Evolutionary conservation across 1,284 basidiomycete species (phyloP), one percentile per base, ranked within the genome.

Genomic region (Boletus calvinii): DNA sequence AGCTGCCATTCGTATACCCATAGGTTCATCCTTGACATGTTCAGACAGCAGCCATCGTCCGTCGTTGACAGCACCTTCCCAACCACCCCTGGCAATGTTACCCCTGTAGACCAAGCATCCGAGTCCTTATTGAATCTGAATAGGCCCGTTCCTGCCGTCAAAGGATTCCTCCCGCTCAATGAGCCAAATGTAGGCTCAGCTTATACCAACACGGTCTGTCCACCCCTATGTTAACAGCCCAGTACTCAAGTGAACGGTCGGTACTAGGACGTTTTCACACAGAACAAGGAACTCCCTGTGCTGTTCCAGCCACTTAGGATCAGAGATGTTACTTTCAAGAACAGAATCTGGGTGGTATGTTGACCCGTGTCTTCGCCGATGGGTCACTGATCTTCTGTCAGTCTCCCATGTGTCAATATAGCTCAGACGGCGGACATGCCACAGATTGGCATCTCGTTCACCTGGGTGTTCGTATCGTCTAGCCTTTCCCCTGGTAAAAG

Each of bases 381-480:
- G 44, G 12, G 40, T 39, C 22, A 12, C 22, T 48, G 30, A 46
- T 37, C 39, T 34, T 57, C 17, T 29, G n/a, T 62, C 56, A 83
- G 81, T 74, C 86, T n/a, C 87, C 87, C 2, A 87, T 90, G 85
- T 90, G 88, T 66, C 83, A 85, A 61, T 92, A 92, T 72, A 87
- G 84, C 44, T 76, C 85, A 5, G 78, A 87, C 39, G 71, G 86
- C 56, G 85, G 91, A 7, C 79, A 85, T 66, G 79, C 81, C 22
- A 87, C 89, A 0, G 84, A 90, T 60, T 90, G 85, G 84, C 90
- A 93, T 67, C 70, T 92, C 12, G 86, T 90, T 20, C 89, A 92
- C 65, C 76, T 85, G 35, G 84, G 82, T 15, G 79, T 80, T 58
- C 54, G 77, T 72, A 37, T n/a, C 1, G 9, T 34, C 37, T 22